These are phyloP conservation scores for Fistulifera pelliculosa DNA, from an alignment of 108 stramenopile species.

Conservation along the genomic window DNA sequence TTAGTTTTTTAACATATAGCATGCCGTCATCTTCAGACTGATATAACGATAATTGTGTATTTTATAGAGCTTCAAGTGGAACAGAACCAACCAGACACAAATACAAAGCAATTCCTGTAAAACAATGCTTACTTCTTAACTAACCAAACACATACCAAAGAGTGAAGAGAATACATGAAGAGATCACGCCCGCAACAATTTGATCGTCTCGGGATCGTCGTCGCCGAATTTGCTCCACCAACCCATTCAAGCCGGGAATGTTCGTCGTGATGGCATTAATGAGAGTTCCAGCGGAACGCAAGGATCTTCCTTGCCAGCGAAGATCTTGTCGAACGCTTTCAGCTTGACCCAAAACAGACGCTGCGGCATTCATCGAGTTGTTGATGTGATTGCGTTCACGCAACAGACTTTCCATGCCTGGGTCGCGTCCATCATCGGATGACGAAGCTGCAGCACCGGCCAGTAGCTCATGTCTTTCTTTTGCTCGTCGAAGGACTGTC, in stretches of 20 bases:
- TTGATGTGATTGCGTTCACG: constrained; percentile 72
- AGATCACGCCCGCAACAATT: constrained; percentile 77
- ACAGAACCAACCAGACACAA: neutral
- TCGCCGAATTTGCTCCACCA: constrained; percentile 66
- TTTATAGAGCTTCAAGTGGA: too few relatives aligned
- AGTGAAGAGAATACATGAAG: constrained; percentile 77
- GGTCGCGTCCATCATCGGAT: constrained; percentile 15
- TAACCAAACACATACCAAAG: constrained; percentile 83
- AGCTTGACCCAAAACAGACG: constrained; percentile 59
- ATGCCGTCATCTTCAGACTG: too few relatives aligned
- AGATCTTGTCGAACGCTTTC: constrained; percentile 52
- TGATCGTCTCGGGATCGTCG: constrained; percentile 70
- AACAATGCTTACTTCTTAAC: neutral
- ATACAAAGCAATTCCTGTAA: neutral
- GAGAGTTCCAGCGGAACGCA: constrained; percentile 41
- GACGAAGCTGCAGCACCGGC: constrained; percentile 27
- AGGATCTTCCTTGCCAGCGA: constrained; percentile 46
- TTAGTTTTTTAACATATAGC: too few relatives aligned
- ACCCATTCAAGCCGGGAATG: constrained; percentile 69
- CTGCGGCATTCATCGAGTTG: constrained; percentile 60
- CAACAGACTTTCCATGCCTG: constrained; percentile 69
- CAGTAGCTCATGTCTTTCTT: constrained; percentile 65
- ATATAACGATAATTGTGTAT: too few relatives aligned
- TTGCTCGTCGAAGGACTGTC: constrained; percentile 34
- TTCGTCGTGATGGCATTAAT: constrained; percentile 57